Base-by-base conservation (phyloP, 2,329 filamentous ascomycete genomes). In the Myrmaecium sp. region DNA sequence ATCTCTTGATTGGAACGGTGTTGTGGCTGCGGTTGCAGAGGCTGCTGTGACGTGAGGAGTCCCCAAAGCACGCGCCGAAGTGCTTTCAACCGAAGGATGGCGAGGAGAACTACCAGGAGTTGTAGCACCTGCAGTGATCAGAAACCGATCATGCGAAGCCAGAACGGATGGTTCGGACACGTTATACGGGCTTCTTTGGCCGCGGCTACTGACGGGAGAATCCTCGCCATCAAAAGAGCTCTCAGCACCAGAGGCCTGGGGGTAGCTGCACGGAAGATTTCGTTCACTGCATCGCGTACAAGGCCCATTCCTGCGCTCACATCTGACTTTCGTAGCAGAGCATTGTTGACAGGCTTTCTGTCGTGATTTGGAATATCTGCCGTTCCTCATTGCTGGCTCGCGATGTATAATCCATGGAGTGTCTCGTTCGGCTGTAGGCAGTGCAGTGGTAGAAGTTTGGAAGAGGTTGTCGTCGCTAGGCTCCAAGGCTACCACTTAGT, bases 291-390 rank as follows among this genome's bases (percentile, higher is more conserved):
- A 58, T 12, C 53, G 42, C 1, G 39, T 35, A 25, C 55, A 58
- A 5, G 36, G 17, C 5, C 30, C 39, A 6, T 33, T 18, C 23
- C 38, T 43, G 24, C 51, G 51, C 36, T 58, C 49, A 33, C 56
- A 58, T 41, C 46, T 57, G 14, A 43, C 45, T 32, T 58, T 58
- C 25, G 54, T 46, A 9, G 29, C 19, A 2, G 46, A 49, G 21
- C 56, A 58, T 6, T 39, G 33, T 8, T 44, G 43, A 28, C 55
- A 59, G 19, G 49, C 47, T 27, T 55, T 58, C 31, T 56, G 53
- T 7, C 54, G 47, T 2, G 53, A 51, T 7, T 37, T 40, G 11
- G 51, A 36, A 32, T 57, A 57, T 37, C 49, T 41, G 5, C 38
- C 17, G 11, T 31, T 16, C 22, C 26, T 43, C 41, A 46, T 47